These are phyloP conservation scores for Citrus mangshanensis DNA, from an alignment of 345 rosid genomes.

Conservation along the genomic window DNA sequence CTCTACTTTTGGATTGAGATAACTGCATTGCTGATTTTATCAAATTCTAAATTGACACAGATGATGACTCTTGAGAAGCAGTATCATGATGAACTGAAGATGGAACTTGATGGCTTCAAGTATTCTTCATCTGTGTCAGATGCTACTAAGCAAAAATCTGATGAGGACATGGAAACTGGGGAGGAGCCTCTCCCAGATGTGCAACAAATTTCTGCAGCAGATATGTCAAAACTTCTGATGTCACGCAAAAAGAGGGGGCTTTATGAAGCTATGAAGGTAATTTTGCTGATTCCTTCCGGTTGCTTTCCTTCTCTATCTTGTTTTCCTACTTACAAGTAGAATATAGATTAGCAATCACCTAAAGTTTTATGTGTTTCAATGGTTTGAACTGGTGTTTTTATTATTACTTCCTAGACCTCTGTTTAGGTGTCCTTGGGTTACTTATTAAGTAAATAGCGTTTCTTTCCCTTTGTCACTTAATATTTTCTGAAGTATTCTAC, in stretches of 20 bases:
- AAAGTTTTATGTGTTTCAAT: background rate
- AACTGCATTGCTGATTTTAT: background rate
- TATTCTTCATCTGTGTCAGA: constrained; percentile 18
- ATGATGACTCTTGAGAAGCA: constrained; percentile 68
- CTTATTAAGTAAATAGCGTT: background rate
- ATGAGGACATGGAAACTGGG: constrained; percentile 21
- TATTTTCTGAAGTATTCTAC: background rate
- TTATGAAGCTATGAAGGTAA: constrained; percentile 66
- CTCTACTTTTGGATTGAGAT: background rate
- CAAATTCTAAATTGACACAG: constrained; percentile 33
- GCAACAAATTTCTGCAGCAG: constrained; percentile 34
- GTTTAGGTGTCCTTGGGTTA: background rate
- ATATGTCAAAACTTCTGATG: constrained; percentile 41
- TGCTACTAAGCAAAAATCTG: constrained; percentile 22
- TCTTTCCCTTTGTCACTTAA: background rate
- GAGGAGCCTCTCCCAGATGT: constrained; percentile 38
- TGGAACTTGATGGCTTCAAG: constrained; percentile 49
- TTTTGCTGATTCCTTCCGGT: background rate
- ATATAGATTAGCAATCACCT: background rate
- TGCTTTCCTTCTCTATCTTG: background rate
- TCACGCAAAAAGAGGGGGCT: constrained; percentile 68
- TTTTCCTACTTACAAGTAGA: background rate
- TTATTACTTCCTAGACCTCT: background rate
- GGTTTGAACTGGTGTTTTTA: background rate
- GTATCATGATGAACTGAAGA: constrained; percentile 76